Conservation (phyloP, 345 rosid genomes). For the Iberis pinnata region DNA sequence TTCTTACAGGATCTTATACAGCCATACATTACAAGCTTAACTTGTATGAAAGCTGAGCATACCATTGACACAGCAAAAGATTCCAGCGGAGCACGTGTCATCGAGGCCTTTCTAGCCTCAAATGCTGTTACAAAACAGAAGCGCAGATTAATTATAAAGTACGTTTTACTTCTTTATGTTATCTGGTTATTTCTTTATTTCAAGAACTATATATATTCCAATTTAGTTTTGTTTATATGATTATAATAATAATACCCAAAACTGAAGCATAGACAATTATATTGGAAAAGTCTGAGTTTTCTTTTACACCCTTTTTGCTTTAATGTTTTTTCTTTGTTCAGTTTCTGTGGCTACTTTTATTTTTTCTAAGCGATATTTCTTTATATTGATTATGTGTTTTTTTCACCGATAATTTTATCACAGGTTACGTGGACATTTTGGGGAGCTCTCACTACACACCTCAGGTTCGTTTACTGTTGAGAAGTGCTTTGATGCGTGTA, state of each 20-base stretch:
- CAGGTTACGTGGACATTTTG: conserved; percentile 80
- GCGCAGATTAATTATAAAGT: conserved; percentile 64
- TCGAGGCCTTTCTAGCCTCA: conserved; percentile 80
- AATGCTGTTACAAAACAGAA: conserved; percentile 68
- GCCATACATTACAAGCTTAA: conserved; percentile 56
- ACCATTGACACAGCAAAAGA: conserved; percentile 68
- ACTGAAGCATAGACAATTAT: no score
- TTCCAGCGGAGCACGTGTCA: conserved; percentile 71
- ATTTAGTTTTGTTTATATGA: neutral
- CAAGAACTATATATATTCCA: neutral
- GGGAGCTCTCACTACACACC: conserved; percentile 57
- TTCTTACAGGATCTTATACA: conserved; percentile 61
- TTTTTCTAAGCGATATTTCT: neutral
- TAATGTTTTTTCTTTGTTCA: no score
- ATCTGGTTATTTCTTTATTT: conserved; percentile 4
- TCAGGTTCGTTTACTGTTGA: conserved; percentile 87
- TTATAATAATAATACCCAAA: no score
- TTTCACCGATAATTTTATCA: conserved; percentile 12
- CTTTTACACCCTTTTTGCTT: no score
- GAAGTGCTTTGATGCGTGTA: conserved; percentile 69
- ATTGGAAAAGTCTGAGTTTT: no score
- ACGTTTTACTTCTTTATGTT: conserved; percentile 31
- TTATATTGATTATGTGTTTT: conserved; percentile 12
- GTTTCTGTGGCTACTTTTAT: neutral
- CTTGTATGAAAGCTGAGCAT: conserved; percentile 68